Evolutionary conservation across 768 basidiomycete genomes (phyloP), one percentile per base, ranked within the genome.

Genomic region (Kwoniella dendrophila): DNA sequence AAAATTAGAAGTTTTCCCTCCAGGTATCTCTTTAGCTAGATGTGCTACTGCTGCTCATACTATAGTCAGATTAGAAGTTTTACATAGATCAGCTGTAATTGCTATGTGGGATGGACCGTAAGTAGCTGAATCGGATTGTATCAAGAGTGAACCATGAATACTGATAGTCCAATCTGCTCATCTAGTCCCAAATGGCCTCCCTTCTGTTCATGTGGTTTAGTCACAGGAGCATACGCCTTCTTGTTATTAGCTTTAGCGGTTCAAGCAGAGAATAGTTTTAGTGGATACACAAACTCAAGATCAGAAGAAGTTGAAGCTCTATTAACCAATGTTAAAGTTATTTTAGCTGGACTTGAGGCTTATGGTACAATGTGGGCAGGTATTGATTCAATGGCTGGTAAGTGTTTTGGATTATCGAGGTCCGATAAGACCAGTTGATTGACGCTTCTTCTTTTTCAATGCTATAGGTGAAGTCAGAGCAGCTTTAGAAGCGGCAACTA

Each of bases 341-440:
- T 78, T 45, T 51, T 77, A 22, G 77, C 75, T 6, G 77, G 77
- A 47, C 51, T 78, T 5, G 71, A 77, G 51, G 75, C 77, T 16
- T 78, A 78, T 52, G 77, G 77, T 4, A 58, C 52, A 24, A 78
- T 78, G 77, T 78, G 77, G 77, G 77, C 63, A 32, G 77, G 77
- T 11, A 77, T 78, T 53, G 75, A 74, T 36, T 64, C 70, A 16
- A 78, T 78, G 77, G 77, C 75, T 40, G 65, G 75, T 77, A 61
- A 72, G 77, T 78, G 14, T 8, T 7, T 1, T 2, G 27, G 16
- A 38, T 7, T 10, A 55, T 11, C 18, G n/a, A 38, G 36, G 16
- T 24, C 20, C 7, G 38, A 24, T 26, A n/a, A 48, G 6, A 2
- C 3, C 47, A 34, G 24, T 38, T 51, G 36, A 47, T n/a, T 24